Percentiles rank a stretch among this genome's conserved stretches.
These are phyloP conservation scores for Leptographium radiaticola DNA, from an alignment of 2,329 filamentous ascomycete species.

Conservation along the genomic window DNA sequence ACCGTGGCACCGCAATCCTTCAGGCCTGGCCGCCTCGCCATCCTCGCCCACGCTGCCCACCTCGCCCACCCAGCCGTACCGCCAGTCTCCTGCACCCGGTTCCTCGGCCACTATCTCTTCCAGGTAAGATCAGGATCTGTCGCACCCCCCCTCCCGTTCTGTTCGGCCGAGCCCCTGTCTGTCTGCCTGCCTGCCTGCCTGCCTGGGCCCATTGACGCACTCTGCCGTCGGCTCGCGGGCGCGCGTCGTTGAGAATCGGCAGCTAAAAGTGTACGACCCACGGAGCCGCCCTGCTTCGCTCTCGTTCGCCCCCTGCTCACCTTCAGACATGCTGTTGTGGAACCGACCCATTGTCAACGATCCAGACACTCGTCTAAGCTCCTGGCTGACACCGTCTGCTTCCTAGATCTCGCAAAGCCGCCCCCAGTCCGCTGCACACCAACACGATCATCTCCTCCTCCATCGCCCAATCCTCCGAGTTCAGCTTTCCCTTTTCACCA, in stretches of 20 bases:
- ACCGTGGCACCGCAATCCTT: background rate
- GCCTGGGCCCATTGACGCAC: background rate
- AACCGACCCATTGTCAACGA: slow-evolving; percentile 11
- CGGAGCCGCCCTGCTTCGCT: background rate
- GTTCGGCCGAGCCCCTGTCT: background rate
- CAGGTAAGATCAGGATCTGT: slow-evolving; percentile 14
- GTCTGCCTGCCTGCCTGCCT: too few species aligned
- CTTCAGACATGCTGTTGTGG: slow-evolving; percentile 14
- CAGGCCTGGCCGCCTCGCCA: slow-evolving; percentile 8
- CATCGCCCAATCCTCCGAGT: slow-evolving; percentile 26
- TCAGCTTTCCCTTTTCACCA: slow-evolving; percentile 18
- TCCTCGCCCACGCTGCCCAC: slow-evolving; percentile 9
- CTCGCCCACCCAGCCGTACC: background rate
- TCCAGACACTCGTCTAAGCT: background rate
- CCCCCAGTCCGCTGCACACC: slow-evolving; percentile 36
- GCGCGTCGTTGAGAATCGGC: background rate
- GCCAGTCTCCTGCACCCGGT: slow-evolving; percentile 4
- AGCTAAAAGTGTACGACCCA: background rate
- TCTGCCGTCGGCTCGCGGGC: background rate
- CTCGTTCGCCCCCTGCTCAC: background rate
- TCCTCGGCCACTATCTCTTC: slow-evolving; percentile 7
- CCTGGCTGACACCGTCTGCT: background rate
- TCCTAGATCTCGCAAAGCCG: slow-evolving; percentile 32
- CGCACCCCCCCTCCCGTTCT: background rate
- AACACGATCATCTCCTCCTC: slow-evolving; percentile 28